Percentiles rank a stretch among this genome's conserved stretches.
These are phyloP conservation scores for Rhodomyrtus tomentosa DNA, from an alignment of 345 rosid genomes.

Conservation along the genomic window DNA sequence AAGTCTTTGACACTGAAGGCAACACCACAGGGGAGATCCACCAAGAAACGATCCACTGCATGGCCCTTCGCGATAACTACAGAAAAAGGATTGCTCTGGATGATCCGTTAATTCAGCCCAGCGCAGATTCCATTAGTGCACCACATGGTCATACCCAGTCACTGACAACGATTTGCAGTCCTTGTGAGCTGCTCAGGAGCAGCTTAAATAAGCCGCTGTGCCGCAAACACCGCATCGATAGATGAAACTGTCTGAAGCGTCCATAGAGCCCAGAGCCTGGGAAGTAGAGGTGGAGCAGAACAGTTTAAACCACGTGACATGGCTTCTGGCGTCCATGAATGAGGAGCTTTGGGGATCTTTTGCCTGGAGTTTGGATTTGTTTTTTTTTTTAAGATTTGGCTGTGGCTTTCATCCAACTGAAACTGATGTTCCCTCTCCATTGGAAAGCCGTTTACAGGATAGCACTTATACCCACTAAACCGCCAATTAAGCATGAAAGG, in stretches of 20 bases:
- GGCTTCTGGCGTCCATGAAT: conserved; percentile 60
- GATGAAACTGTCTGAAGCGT: conserved; percentile 33
- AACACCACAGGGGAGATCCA: conserved; percentile 97
- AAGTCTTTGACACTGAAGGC: conserved; percentile 97
- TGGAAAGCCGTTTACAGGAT: conserved; percentile 87
- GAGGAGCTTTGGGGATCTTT: conserved; percentile 56
- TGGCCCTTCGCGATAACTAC: conserved; percentile 86
- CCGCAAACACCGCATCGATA: conserved; percentile 63
- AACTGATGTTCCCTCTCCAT: conserved; percentile 88
- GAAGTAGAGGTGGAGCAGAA: conserved; percentile 68
- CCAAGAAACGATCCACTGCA: conserved; percentile 87
- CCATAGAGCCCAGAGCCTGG: conserved; percentile 50
- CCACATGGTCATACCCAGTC: conserved; percentile 62
- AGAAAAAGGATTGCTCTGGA: conserved; percentile 60
- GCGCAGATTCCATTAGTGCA: conserved; percentile 89
- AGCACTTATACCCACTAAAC: conserved; percentile 68
- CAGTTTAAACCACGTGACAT: conserved; percentile 67
- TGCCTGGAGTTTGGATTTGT: conserved; percentile 78
- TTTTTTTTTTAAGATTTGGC: conserved; percentile 81
- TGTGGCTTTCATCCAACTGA: conserved; percentile 90
- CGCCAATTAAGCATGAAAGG: conserved; percentile 57
- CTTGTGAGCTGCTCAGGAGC: conserved; percentile 56
- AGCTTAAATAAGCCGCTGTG: conserved; percentile 64
- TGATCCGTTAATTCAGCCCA: conserved; percentile 90
- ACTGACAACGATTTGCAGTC: conserved; percentile 87